Conservation (phyloP, 2,329 filamentous ascomycete genomes). For the Neopestalotiopsis rosae region DNA sequence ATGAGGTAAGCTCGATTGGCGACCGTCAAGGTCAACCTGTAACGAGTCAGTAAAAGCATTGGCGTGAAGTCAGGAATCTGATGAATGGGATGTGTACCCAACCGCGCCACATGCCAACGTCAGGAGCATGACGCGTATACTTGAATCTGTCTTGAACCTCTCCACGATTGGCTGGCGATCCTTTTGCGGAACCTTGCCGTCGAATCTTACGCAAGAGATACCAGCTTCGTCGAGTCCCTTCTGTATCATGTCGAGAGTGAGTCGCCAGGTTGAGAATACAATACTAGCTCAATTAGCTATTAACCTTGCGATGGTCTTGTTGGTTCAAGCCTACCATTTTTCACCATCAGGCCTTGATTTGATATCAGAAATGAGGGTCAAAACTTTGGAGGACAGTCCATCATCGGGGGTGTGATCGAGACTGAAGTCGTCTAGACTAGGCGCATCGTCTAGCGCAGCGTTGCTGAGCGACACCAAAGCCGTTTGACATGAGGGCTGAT, state of each 20-base stretch:
- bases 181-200: constrained; percentile 50
- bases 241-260: neutral
- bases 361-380: constrained; percentile 39
- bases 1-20: neutral
- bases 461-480: constrained; percentile 31
- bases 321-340: constrained; percentile 34
- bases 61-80: neutral
- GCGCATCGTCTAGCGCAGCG: constrained; percentile 29
- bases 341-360: constrained; percentile 27
- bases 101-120: constrained; percentile 46
- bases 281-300: neutral
- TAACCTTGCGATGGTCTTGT: neutral
- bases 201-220: constrained; percentile 48
- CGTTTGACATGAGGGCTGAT: constrained; percentile 28
- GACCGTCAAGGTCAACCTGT: neutral
- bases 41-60: neutral
- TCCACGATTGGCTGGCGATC: constrained; percentile 47
- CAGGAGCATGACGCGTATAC: constrained; percentile 49
- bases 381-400: constrained; percentile 38
- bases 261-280: neutral
- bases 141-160: constrained; percentile 43
- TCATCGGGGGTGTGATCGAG: neutral
- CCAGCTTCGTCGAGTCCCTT: constrained; percentile 20
- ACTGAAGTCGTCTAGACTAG: neutral
- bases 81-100: neutral